phyloP scores from a whole-genome alignment of 169 alveolate genomes.

The Blepharisma undulans region DNA sequence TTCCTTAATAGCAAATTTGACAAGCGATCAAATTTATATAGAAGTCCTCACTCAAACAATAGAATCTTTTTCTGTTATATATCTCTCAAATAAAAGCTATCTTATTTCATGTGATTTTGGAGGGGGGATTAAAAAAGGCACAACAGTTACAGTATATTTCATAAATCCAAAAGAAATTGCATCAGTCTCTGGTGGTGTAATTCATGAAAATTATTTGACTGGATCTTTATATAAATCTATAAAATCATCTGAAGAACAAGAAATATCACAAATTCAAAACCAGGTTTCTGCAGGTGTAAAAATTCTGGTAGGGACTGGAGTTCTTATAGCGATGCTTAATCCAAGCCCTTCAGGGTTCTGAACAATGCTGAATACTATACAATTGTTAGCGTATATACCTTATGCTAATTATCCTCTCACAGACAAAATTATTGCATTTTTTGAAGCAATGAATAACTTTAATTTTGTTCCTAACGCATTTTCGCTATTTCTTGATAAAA shows the following conservation, averaged over 20 bases:
- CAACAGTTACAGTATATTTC: not conserved
- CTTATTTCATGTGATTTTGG: not conserved
- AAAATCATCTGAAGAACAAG: not conserved
- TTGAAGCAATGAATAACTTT: not conserved
- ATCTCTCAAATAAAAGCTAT: not conserved
- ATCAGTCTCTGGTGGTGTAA: not conserved
- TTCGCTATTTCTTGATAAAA: not conserved
- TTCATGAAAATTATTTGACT: not conserved
- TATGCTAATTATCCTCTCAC: not conserved
- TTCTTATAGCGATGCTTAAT: not conserved
- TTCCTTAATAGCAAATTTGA: not conserved
- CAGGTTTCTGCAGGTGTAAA: not conserved
- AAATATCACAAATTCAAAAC: not conserved
- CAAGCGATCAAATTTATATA: not conserved
- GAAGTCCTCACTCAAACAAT: not conserved
- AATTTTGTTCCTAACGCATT: not conserved
- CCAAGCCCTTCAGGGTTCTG: constrained; percentile 7
- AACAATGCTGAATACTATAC: constrained; percentile 4
- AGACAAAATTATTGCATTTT: not conserved
- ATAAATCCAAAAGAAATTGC: not conserved
- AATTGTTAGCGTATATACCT: constrained; percentile 3
- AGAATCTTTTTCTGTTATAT: not conserved
- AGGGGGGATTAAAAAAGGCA: not conserved
- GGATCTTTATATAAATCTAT: not conserved
- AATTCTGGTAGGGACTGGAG: not conserved